Conservation (phyloP, 1,139 yeast genomes). For the Candida smagusa region DNA sequence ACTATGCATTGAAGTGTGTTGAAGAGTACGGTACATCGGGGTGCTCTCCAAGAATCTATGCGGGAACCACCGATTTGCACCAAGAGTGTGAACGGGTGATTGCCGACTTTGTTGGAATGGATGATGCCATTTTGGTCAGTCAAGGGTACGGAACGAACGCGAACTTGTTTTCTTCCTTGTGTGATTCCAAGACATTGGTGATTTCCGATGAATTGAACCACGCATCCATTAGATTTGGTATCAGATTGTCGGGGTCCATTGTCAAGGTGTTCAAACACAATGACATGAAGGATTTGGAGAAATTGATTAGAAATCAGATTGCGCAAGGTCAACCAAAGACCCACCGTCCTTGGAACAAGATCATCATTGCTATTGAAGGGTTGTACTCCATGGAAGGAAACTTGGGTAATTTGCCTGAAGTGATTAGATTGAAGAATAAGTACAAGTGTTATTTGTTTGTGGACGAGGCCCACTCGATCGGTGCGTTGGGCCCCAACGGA, state of each 20-base stretch:
- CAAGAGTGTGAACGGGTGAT: constrained; percentile 68
- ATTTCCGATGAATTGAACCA: constrained; percentile 94
- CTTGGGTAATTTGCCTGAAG: constrained; percentile 76
- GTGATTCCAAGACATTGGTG: constrained; percentile 84
- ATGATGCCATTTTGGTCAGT: constrained; percentile 78
- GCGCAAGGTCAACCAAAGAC: constrained; percentile 96
- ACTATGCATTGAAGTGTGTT: constrained; percentile 62
- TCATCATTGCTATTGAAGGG: constrained; percentile 91
- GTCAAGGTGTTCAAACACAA: constrained; percentile 92
- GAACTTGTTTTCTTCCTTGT: constrained; percentile 77
- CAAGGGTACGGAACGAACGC: constrained; percentile 98
- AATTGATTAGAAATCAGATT: constrained; percentile 77
- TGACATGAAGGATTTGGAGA: constrained; percentile 80
- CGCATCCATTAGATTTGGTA: constrained; percentile 93
- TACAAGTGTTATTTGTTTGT: constrained; percentile 88
- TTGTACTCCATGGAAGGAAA: constrained; percentile 98
- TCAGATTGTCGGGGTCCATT: constrained; percentile 88
- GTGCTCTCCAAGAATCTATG: constrained; percentile 71
- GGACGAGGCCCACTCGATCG: constrained; percentile 98
- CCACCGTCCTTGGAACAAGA: constrained; percentile 97
- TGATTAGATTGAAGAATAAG: constrained; percentile 73
- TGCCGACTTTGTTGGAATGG: constrained; percentile 89
- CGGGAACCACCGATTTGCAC: constrained; percentile 80
- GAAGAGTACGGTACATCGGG: constrained; percentile 71
- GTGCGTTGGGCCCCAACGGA: constrained; percentile 93